phyloP scores from a whole-genome alignment of 352 stramenopile species.

The Pythium aristosporum region DNA sequence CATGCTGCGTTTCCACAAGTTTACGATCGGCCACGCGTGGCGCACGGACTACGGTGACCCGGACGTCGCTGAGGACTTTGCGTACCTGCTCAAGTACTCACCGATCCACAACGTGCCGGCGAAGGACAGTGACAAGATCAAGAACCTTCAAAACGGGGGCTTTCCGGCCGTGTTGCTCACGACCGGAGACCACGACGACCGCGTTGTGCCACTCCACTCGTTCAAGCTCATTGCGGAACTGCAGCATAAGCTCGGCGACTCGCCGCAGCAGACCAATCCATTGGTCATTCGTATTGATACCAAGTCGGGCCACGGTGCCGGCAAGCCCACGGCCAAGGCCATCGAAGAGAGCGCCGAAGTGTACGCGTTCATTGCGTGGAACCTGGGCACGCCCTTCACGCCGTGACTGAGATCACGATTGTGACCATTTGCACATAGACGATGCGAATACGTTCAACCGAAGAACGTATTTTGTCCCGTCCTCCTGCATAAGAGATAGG shows the following conservation, averaged over 20 bases:
- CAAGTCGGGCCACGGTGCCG: constrained; percentile 86
- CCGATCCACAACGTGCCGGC: constrained; percentile 87
- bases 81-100: constrained; percentile 86
- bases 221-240: constrained; percentile 90
- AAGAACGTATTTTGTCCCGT: not conserved
- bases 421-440: not conserved
- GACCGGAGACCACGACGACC: constrained; percentile 90
- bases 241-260: constrained; percentile 70
- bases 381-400: constrained; percentile 47
- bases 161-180: constrained; percentile 85
- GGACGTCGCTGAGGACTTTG: constrained; percentile 74
- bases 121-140: constrained; percentile 46
- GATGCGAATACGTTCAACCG: not conserved
- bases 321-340: constrained; percentile 87
- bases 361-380: constrained; percentile 86
- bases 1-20: constrained; percentile 96
- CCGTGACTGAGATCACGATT: constrained; percentile 23
- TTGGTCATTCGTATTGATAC: constrained; percentile 89
- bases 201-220: constrained; percentile 89
- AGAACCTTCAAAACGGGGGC: constrained; percentile 48
- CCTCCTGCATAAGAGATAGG: not conserved
- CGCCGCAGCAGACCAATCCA: constrained; percentile 70
- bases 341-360: constrained; percentile 86
- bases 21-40: constrained; percentile 93
- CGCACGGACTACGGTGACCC: constrained; percentile 86